Evolutionary conservation across 306 rosid genomes (phyloP).

Genomic region (Fragaria iinumae): DNA sequence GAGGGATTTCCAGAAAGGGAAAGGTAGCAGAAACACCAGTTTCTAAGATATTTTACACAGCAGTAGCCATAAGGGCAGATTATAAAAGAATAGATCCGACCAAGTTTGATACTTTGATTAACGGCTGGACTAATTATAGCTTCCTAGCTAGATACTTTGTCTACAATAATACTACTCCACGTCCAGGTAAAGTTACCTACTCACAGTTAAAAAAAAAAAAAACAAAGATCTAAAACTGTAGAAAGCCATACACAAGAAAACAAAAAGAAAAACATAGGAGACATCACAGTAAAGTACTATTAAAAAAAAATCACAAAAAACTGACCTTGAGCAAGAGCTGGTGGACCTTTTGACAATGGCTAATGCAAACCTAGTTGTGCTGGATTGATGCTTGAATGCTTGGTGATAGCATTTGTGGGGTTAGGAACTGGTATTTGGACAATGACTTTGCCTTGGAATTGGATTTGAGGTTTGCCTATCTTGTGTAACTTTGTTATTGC

Average conservation of each 20-base stretch:
- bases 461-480: not conserved
- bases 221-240: not conserved
- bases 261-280: not conserved
- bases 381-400: not conserved
- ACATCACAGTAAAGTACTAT: not conserved
- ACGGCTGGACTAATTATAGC: not conserved
- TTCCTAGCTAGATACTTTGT: not conserved
- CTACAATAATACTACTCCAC: not conserved
- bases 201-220: not conserved
- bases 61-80: not conserved
- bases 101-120: slow-evolving; percentile 7
- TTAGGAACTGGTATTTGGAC: not conserved
- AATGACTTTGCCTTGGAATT: not conserved
- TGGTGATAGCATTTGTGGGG: not conserved
- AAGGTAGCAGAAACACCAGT: not conserved
- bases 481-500: not conserved
- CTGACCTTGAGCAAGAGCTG: not conserved
- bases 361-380: not conserved
- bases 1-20: not conserved
- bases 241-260: not conserved
- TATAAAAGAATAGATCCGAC: not conserved
- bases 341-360: not conserved
- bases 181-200: not conserved
- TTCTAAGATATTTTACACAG: not conserved
- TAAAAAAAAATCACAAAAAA: not conserved